A percentile compares a stretch with the other conserved stretches of the same genome.
Evolutionary conservation across 768 basidiomycete species (phyloP).

Genomic region (Trametes gibbosa): DNA sequence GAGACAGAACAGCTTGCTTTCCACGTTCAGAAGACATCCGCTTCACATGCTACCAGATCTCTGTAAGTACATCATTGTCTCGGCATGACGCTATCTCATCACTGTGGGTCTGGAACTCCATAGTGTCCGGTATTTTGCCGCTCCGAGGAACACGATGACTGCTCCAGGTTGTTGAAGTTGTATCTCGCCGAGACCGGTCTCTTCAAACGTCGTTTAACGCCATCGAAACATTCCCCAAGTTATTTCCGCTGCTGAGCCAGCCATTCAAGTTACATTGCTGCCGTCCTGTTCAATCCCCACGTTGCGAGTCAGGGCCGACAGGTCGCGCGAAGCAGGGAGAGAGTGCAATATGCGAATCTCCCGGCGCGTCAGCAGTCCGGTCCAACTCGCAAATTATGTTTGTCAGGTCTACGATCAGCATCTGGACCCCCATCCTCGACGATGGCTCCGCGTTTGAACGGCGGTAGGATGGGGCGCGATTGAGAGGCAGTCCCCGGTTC

Average conservation of each 20-base stretch:
- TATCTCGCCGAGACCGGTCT: slow-evolving; percentile 2
- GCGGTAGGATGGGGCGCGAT: slow-evolving; percentile 1
- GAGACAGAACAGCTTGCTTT: not conserved
- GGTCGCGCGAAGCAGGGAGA: not conserved
- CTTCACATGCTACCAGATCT: not conserved
- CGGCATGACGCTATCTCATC: not conserved
- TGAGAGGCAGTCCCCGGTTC: slow-evolving; percentile 7
- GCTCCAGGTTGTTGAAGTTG: not conserved
- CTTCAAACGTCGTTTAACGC: not conserved
- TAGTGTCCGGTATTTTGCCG: slow-evolving; percentile 4
- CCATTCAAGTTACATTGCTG: not conserved
- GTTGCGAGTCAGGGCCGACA: not conserved
- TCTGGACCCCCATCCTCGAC: not conserved
- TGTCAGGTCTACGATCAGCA: not conserved
- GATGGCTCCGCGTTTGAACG: slow-evolving; percentile 8
- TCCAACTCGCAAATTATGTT: slow-evolving; percentile 1
- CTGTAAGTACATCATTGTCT: not conserved
- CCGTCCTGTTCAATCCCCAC: not conserved
- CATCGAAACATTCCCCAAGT: slow-evolving; percentile 11
- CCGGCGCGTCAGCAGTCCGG: not conserved
- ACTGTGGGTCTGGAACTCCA: not conserved
- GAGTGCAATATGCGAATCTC: too few relatives aligned
- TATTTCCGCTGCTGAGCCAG: slow-evolving; percentile 7
- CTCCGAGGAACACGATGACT: not conserved
- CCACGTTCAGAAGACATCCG: not conserved